phyloP scores from a whole-genome alignment of 2,329 filamentous ascomycete genomes.

The Didymella arachidicola region DNA sequence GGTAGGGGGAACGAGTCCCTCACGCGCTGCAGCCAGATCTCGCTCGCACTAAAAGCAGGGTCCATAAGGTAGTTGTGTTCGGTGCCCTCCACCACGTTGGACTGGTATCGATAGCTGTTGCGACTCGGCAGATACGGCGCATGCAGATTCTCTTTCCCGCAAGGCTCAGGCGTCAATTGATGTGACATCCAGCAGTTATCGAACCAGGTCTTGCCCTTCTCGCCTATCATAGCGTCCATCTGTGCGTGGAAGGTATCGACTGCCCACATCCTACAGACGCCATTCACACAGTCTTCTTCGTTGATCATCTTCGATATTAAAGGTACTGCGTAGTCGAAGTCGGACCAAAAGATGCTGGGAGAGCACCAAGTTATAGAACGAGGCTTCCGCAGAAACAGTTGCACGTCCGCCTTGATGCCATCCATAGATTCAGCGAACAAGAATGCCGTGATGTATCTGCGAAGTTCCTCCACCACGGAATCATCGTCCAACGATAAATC shows the following conservation, averaged over 20 bases:
- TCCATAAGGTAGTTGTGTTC: conserved; percentile 43
- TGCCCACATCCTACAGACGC: conserved; percentile 24
- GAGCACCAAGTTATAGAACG: conserved; percentile 34
- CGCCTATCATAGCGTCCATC: conserved; percentile 39
- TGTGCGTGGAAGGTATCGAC: conserved; percentile 43
- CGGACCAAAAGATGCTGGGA: conserved; percentile 32
- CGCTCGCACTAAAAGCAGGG: conserved; percentile 35
- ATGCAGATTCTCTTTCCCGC: neutral
- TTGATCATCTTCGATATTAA: conserved; percentile 33
- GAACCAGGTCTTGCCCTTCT: conserved; percentile 40
- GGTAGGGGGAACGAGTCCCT: conserved; percentile 26
- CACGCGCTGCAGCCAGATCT: conserved; percentile 38
- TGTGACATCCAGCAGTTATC: conserved; percentile 34
- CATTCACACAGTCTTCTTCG: conserved; percentile 19
- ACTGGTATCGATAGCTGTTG: conserved; percentile 28
- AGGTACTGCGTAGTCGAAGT: conserved; percentile 36
- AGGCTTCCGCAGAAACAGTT: conserved; percentile 35
- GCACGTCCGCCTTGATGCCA: conserved; percentile 39
- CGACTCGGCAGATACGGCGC: neutral
- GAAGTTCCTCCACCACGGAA: conserved; percentile 32
- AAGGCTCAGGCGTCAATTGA: neutral
- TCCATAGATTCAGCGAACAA: conserved; percentile 39
- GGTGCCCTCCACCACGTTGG: conserved; percentile 26
- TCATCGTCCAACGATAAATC: conserved; percentile 28
- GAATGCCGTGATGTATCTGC: conserved; percentile 32